Base-by-base conservation (phyloP, 2,329 filamentous ascomycete genomes). In the Colletotrichum scovillei region DNA sequence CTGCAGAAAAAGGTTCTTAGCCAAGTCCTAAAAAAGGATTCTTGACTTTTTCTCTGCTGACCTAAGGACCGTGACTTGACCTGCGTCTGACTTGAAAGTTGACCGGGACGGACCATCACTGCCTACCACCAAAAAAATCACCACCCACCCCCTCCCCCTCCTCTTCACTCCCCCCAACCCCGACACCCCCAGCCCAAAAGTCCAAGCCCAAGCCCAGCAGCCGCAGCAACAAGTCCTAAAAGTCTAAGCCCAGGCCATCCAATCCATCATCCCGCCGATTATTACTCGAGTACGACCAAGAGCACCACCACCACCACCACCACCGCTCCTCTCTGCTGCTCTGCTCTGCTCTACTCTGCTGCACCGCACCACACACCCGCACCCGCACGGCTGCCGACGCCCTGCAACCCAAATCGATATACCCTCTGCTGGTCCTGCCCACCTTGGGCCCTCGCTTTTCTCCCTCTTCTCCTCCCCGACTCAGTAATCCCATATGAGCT, bases 401-500 rank as follows among this genome's bases (percentile, higher is more conserved):
- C 42, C 70, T 59, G 59, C 65, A 73, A 69, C 72, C 69, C 60
- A 63, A 70, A 46, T 56, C 63, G 56, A 73, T 72, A 72, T 72
- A 67, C 67, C 72, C 63, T 72, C 64, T 68, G 72, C 63, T 64
- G 49, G 62, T 63, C 70, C 73, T 74, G 69, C 70, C 70, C 63
- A 73, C 69, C 59, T 52, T 22, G 52, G 71, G 73, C 57, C 71
- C 71, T 65, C 58, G 67, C 62, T 69, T 58, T 65, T 68, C 73
- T 74, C 69, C 62, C 70, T 64, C 72, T 73, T 71, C 60, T 69
- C 53, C 60, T 46, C 67, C 64, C 62, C 55, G 67, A 59, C 59
- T 57, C 66, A 22, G 57, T 58, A 63, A 62, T 84, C 86, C 85
- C 70, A 65, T 88, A 93, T 94, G 92, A 93, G 90, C 89, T 94